phyloP scores from a whole-genome alignment of 139 green algal genomes.

The Auxenochlorella pyrenoidosa region DNA sequence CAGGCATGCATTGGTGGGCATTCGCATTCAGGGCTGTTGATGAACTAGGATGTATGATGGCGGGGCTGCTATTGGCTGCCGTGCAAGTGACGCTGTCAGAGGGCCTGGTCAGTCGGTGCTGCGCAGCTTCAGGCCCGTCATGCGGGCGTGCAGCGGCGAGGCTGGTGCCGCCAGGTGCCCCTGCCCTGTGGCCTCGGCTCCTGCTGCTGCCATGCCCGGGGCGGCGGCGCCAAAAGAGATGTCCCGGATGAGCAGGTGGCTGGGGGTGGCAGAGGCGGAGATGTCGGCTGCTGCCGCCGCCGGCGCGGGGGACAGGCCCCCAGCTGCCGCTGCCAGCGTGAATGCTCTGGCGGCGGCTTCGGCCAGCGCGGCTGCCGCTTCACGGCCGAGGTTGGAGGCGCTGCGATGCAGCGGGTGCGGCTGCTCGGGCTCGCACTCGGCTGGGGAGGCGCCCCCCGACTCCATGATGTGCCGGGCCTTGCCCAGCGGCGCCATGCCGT shows the following conservation, averaged over 20 bases:
- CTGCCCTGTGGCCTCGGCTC: neutral
- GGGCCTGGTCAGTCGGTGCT: neutral
- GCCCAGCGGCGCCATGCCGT: slow-evolving; percentile 20
- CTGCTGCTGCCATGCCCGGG: neutral
- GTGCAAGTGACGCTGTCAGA: neutral
- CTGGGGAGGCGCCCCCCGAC: neutral
- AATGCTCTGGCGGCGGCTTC: neutral
- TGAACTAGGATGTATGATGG: neutral
- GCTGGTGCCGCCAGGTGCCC: neutral
- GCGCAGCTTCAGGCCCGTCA: slow-evolving; percentile 32
- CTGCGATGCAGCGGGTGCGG: neutral
- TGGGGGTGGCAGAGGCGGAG: neutral
- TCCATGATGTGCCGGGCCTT: slow-evolving; percentile 28
- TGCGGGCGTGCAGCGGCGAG: slow-evolving; percentile 28
- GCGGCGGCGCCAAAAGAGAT: neutral
- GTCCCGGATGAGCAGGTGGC: neutral
- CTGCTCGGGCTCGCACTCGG: neutral
- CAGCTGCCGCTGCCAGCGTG: neutral
- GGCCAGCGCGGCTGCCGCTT: neutral
- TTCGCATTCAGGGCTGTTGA: too few species aligned
- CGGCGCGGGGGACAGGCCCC: neutral
- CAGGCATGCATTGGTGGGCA: too few species aligned
- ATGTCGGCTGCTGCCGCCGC: neutral
- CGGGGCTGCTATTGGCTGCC: neutral
- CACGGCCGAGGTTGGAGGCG: neutral